Evolutionary conservation across 2,329 filamentous ascomycete genomes (phyloP), one percentile per base, ranked within the genome.

Genomic region (Botryotinia narcissicola): DNA sequence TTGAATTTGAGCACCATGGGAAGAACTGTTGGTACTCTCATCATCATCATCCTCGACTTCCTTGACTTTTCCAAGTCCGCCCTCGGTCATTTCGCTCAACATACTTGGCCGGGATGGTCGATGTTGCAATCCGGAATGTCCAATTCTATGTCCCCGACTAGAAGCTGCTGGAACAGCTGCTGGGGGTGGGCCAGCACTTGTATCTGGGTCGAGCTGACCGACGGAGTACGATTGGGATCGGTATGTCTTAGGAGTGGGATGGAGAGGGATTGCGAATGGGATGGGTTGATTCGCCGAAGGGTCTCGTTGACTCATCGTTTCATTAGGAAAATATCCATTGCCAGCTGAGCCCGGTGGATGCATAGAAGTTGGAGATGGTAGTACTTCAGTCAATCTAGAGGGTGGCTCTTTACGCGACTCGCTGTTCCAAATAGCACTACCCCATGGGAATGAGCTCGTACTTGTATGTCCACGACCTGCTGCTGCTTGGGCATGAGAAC

Each of bases 141-240:
- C 87, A n/a, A 85, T 78, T 51, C 84, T 79, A 68, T 81, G 75
- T n/a, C 79, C 79, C 44, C 80, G 77, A 46, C 80, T 78, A 35
- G 74, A 64, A 57, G 79, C 78, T 20, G 73, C 73, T 20, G 76
- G 60, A n/a, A 72, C 73, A n/a, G 73, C 71, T 12, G 74, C 76
- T 71, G 76, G 78, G 40, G 77, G 75, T 71, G 73, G 71, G 9
- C 78, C 75, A 35, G 76, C 77, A 51, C 77, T 76, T 4, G 77
- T 83, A 74, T 95, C 93, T 1, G 91, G 88, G 71, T 97, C 94
- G 75, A 94, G 86, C 81, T 98, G 95, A 7, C 95, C 95, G 66
- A 97, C 95, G 0, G 95, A 98, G 82, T 98, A 98, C 7, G 96
- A 98, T 82, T 98, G 94, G 9, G 96, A 99, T 61, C 96, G 91